A percentile compares a stretch with the other conserved stretches of the same genome.
Evolutionary conservation across 2,329 filamentous ascomycete species (phyloP).

Genomic region (Fusarium tuaranense): DNA sequence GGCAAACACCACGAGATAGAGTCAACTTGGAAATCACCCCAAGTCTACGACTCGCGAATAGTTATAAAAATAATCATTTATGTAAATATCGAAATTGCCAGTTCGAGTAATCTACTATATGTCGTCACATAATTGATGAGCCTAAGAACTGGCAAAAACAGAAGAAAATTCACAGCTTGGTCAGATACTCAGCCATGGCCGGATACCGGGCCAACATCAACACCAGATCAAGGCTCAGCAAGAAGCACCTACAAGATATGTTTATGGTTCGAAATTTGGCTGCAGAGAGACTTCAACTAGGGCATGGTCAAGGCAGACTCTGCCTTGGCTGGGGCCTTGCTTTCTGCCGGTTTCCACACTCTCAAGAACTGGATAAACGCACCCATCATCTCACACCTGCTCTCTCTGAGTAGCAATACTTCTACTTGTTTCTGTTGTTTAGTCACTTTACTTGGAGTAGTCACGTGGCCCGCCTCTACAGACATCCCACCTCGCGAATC

Average conservation of each 20-base stretch:
- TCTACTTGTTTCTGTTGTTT: neutral
- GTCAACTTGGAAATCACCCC: neutral
- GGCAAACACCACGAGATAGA: neutral
- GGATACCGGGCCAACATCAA: neutral
- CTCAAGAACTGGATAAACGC: neutral
- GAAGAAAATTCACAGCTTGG: neutral
- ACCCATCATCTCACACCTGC: neutral
- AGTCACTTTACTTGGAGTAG: neutral
- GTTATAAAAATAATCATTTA: fast-evolving
- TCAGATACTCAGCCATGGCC: neutral
- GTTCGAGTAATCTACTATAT: no score
- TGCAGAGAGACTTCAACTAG: neutral
- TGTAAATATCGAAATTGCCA: neutral
- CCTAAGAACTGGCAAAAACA: neutral
- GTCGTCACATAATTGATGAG: fast-evolving
- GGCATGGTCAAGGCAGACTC: neutral
- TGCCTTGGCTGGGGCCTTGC: neutral
- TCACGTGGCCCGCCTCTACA: neutral
- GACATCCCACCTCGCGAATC: neutral
- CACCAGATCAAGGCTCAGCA: neutral
- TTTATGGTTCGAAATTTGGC: neutral
- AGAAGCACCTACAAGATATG: neutral
- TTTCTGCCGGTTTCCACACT: neutral
- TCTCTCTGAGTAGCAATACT: neutral
- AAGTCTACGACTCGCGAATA: neutral